Evolutionary conservation across 169 alveolate species (phyloP).

Genomic region (Plasmodium gaboni): DNA sequence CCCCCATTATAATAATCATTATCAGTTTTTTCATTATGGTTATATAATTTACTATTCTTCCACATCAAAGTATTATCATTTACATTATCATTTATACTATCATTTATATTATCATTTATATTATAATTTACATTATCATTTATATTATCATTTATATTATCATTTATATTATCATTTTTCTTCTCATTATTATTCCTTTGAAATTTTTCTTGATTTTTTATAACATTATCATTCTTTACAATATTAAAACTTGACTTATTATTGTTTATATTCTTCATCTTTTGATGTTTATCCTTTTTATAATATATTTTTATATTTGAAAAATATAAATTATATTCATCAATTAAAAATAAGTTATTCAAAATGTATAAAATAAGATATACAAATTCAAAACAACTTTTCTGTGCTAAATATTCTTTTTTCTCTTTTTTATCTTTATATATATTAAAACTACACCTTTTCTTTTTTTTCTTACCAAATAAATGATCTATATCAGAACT

Average conservation of each 20-base stretch:
- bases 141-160: background rate
- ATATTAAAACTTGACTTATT: background rate
- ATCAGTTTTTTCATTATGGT: background rate
- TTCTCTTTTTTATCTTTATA: slow-evolving; percentile 42
- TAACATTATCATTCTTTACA: background rate
- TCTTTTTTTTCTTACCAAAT: background rate
- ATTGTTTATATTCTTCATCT: background rate
- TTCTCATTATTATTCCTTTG: background rate
- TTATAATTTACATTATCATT: background rate
- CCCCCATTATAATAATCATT: background rate
- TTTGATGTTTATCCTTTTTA: slow-evolving; percentile 1
- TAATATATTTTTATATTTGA: slow-evolving; percentile 20
- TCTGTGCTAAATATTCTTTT: slow-evolving; percentile 22
- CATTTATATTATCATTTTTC: slow-evolving; percentile 15
- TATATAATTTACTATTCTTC: no score
- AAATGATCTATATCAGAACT: slow-evolving; percentile 67
- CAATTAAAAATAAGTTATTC: slow-evolving; percentile 43
- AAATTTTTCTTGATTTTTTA: background rate
- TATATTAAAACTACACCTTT: background rate
- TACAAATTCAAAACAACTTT: slow-evolving; percentile 36
- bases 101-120: background rate
- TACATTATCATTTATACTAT: background rate
- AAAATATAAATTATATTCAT: slow-evolving; percentile 54
- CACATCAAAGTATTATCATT: no score
- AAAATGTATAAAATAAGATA: slow-evolving; percentile 48